Percentiles rank a stretch among this genome's conserved stretches.
Evolutionary conservation across 139 green algal species (phyloP).

Genomic region (Chlorella sp.): DNA sequence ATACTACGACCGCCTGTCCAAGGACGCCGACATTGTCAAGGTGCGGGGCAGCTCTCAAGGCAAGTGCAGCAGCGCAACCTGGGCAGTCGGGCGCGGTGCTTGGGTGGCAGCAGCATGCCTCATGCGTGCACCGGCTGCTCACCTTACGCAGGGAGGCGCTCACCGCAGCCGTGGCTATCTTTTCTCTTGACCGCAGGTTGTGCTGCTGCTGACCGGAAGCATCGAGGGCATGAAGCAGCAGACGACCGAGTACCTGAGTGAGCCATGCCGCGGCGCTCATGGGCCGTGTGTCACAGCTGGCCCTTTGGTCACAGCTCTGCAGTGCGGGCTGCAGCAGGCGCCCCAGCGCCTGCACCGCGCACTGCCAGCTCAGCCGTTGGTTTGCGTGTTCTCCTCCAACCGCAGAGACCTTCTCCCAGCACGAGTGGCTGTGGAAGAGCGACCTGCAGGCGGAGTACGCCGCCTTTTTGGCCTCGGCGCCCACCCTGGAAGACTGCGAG

Average conservation of each 20-base stretch:
- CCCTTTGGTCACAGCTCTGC: too few relatives aligned
- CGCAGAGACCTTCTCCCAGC: conserved; percentile 73
- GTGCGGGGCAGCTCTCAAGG: too few relatives aligned
- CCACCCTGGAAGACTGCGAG: conserved; percentile 89
- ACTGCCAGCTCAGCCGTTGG: too few relatives aligned
- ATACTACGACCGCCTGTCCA: not conserved
- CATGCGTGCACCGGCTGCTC: too few relatives aligned
- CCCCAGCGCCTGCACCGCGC: not conserved
- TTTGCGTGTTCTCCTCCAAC: too few relatives aligned
- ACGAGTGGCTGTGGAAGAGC: conserved; percentile 88
- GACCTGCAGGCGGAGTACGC: conserved; percentile 81
- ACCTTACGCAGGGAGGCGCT: too few relatives aligned
- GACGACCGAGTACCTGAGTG: conserved; percentile 77
- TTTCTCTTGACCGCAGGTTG: not conserved
- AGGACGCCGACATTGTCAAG: conserved; percentile 89
- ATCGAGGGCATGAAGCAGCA: conserved; percentile 81
- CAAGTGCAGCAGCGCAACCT: too few relatives aligned
- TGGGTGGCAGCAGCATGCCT: too few relatives aligned
- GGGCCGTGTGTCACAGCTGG: not conserved
- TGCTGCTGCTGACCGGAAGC: conserved; percentile 82
- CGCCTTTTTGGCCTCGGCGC: conserved; percentile 69
- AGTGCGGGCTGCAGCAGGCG: not conserved
- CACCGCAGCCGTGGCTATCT: too few relatives aligned
- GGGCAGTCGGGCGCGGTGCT: too few relatives aligned
- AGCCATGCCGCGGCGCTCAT: not conserved